Evolutionary conservation across 2,329 filamentous ascomycete species (phyloP), one percentile per base, ranked within the genome.

Genomic region (Botrytis aclada): DNA sequence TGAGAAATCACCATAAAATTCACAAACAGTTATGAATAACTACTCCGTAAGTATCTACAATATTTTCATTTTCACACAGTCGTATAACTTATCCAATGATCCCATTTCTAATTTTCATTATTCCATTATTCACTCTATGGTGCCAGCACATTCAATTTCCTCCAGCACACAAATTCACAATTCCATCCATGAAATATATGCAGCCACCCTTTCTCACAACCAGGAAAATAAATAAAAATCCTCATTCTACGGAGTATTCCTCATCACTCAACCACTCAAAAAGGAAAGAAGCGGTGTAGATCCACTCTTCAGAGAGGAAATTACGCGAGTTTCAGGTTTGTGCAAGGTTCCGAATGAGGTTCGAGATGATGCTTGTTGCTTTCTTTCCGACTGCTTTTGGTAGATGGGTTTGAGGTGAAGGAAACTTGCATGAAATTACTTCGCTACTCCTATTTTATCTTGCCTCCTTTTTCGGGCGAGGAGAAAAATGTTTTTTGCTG

Each of bases 111-210:
- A n/a, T n/a, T n/a, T 77, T 78, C 77, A 74, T 74, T 37, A 32
- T 72, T 76, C 76, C 72, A 58, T 39, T 32, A 45, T 45, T 22
- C 43, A 22, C 43, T 45, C 18, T 43, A 34, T 75, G 74, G 71
- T 79, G 78, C 78, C 78, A 79, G 69, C 78, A 76, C 78, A 79
- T 77, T 77, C 74, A 74, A 74, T 75, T 51, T n/a, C 34, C 39
- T 45, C 16, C 76, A 75, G 74, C 45, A 51, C 45, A 75, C 67
- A 76, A 64, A 75, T 74, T 32, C 54, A 45, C 72, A 73, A 77
- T 78, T 77, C 76, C 77, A 77, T 75, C 78, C 77, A 77, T 77
- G 74, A 76, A 73, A 77, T 77, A 77, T 77, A 79, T 80, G 78
- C 79, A 78, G 77, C 78, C 78, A 75, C 58, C 77, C 76, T 73